phyloP scores from a whole-genome alignment of 2,329 filamentous ascomycete species.

The Verticillium albo-atrum region DNA sequence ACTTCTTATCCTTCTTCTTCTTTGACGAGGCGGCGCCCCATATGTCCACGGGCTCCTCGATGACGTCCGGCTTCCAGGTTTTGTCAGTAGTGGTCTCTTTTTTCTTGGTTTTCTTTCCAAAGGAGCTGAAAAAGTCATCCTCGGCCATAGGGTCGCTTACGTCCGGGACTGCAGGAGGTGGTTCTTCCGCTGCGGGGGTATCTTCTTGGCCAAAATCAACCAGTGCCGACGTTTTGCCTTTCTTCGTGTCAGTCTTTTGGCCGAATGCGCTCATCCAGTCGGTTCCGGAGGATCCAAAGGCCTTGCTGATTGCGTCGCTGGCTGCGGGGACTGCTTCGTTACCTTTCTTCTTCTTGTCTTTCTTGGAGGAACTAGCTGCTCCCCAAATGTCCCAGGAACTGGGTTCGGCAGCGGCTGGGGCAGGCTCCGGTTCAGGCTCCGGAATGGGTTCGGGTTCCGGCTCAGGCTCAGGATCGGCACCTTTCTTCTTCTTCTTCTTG shows the following conservation, averaged over 20 bases:
- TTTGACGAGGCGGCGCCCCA: constrained; percentile 24
- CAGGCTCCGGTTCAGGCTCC: constrained; percentile 19
- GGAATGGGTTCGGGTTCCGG: constrained; percentile 19
- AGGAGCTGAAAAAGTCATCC: constrained; percentile 52
- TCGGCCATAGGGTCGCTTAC: constrained; percentile 28
- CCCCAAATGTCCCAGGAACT: constrained; percentile 17
- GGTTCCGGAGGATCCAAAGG: constrained; percentile 3
- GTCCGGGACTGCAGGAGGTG: constrained; percentile 21
- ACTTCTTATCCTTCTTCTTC: constrained; percentile 39
- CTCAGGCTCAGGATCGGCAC: constrained; percentile 3
- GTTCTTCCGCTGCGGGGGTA: constrained; percentile 16
- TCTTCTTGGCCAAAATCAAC: constrained; percentile 28
- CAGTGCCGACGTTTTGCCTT: constrained; percentile 26
- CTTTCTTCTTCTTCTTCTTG: constrained; percentile 32
- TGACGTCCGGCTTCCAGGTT: constrained; percentile 33
- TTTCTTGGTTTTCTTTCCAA: constrained; percentile 11
- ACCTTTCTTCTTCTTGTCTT: constrained; percentile 26
- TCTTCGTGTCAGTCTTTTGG: constrained; percentile 42
- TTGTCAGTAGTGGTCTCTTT: constrained; percentile 16
- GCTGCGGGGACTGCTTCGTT: constrained; percentile 14
- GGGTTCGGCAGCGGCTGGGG: constrained; percentile 9
- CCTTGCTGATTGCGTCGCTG: constrained; percentile 5
- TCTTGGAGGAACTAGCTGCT: constrained; percentile 16
- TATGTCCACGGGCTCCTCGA: constrained; percentile 31
- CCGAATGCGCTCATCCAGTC: constrained; percentile 6